Evolutionary conservation across 1,284 basidiomycete genomes (phyloP), one percentile per base, ranked within the genome.

Genomic region (Ceratobasidium sp.): DNA sequence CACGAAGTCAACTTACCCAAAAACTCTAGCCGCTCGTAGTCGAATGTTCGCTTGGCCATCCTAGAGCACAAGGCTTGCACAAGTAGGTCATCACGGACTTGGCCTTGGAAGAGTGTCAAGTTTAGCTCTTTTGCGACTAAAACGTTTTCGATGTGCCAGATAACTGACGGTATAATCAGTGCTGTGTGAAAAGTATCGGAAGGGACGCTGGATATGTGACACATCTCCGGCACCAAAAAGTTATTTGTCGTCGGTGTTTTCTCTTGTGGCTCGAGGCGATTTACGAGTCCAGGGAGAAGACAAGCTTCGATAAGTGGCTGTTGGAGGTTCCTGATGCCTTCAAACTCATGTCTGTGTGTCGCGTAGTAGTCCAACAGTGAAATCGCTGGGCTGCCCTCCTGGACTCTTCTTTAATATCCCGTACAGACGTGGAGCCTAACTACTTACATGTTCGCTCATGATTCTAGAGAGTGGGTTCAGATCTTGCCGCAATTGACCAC

Each of bases 11-110:
- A 59, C 78, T 21, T 78, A 92, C 92, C 92, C 34, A 94, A 84
- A 64, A 93, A 83, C 78, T 94, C 92, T 43, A 93, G 81, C 43
- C 92, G 87, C 80, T 94, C 91, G 79, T 94, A 94, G 80, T 94
- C 85, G 74, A 84, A 84, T 74, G 90, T 91, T 45, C 85, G 83
- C 43, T 85, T 85, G 41, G 87, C 87, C 14, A 90, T 87, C 21
- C 89, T 89, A 0, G 91, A 82, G 73, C 87, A 88, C 43, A 93
- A 81, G 9, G 93, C 91, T 48, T 84, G 82, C 61, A 88, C 84
- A 59, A 94, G 81, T 26, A 87, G 81, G 23, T 84, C 79, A 76
- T 91, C 89, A 16, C 82, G 79, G 53, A 94, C 85, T 23, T 82
- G 80, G 78, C 88, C 82, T 75, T 86, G 80, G 78, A 94, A 91